Conservation (phyloP, 2,329 filamentous ascomycete species). For the Paraphoma sp. region DNA sequence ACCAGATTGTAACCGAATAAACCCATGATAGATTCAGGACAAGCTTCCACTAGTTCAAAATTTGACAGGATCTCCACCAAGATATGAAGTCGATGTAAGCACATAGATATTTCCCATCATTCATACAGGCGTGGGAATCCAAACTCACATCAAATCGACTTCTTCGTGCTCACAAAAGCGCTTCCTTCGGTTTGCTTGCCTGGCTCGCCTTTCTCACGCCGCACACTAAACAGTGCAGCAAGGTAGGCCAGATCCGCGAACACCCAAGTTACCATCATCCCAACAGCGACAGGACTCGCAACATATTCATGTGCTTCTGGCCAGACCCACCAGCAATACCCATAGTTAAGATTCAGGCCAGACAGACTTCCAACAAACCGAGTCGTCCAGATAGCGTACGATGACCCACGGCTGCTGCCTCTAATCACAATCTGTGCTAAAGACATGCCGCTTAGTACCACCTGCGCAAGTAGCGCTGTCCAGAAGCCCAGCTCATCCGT, state of each 20-base stretch:
- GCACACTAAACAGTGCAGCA: conserved; percentile 45
- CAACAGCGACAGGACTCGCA: conserved; percentile 51
- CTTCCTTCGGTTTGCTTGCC: neutral
- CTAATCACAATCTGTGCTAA: conserved; percentile 55
- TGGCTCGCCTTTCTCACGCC: conserved; percentile 3
- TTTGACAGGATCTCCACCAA: no score
- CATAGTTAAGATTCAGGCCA: conserved; percentile 63
- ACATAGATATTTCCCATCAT: neutral
- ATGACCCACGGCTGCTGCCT: conserved; percentile 58
- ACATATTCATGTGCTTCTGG: conserved; percentile 59
- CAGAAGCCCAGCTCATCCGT: conserved; percentile 60
- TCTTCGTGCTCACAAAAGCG: neutral
- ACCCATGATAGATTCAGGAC: no score
- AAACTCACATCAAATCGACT: neutral
- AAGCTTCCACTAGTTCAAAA: no score
- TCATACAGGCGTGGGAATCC: neutral
- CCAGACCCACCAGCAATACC: conserved; percentile 57
- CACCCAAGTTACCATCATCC: conserved; percentile 51
- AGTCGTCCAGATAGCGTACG: conserved; percentile 79
- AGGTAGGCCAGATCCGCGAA: conserved; percentile 56
- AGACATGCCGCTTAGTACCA: conserved; percentile 50
- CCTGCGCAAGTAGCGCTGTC: conserved; percentile 55
- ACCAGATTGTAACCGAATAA: no score
- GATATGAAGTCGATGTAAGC: neutral
- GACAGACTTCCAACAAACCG: conserved; percentile 80